Base-by-base conservation (phyloP, 2,329 filamentous ascomycete species). In the Dothistroma septosporum region DNA sequence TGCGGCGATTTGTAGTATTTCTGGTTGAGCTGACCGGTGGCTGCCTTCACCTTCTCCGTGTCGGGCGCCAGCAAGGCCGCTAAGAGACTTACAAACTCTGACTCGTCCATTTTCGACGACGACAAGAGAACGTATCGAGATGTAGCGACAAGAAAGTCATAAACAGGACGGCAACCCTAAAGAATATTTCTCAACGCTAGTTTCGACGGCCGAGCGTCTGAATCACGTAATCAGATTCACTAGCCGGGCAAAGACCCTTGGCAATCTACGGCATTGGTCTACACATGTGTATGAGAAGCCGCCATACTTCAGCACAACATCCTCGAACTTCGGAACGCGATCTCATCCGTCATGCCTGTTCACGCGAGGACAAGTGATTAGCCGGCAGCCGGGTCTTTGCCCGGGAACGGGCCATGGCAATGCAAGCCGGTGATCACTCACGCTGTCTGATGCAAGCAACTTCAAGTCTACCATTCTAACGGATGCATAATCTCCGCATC, bases 1-100 rank as follows among this genome's bases (percentile, higher is more conserved):
- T 92, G 85, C 44, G 93, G 89, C 69, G 91, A 85, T 71, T 86
- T 87, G 81, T 96, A 97, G 82, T 91, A 97, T 78, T 90, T 90
- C 78, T 95, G 94, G 78, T 96, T 92, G 62, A 97, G 86, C 71
- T 92, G 87, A 61, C 89, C 86, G 19, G 93, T 99, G 65, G 92
- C 91, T 68, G 89, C 86, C 84, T 97, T 77, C 62, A 77, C 73
- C 63, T 87, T 87, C 69, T 90, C 87, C 68, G 92, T 96, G 78
- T 96, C 88, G 74, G 94, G 92, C 76, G 91, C 87, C 78, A 96
- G 85, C 72, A 93, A 87, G 79, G 90, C 88, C 83, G 94, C 86
- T 75, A 97, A 85, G 79, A 96, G 86, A 80, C 89, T 84, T 69
- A 94, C 84, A 75, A 97, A 92, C 79, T 89, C 86, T 77, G 91